Base-by-base conservation (phyloP, 805 yeast species). In the Monosporozyma unispora region DNA sequence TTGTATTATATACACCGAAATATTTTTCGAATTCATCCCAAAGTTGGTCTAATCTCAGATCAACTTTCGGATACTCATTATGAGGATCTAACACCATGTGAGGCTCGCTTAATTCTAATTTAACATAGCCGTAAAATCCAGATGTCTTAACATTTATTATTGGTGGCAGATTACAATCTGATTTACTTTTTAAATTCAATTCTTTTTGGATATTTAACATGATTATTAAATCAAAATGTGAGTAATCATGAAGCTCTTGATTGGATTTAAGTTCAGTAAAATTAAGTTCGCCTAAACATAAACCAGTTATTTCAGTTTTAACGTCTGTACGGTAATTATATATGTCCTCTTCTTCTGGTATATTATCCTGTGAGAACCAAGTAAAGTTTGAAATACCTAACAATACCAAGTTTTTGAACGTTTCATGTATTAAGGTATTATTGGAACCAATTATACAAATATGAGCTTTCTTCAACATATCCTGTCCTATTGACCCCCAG, bases 401-500 rank as follows among this genome's bases (percentile, higher is more conserved):
- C 18, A 91, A 70, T 1, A 85, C 79, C 50, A 91, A 69, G 64
- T 89, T 88, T 70, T 91, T 90, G 37, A 84, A 63, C 3, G 79
- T 66, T 63, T 91, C 98, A 2, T 81, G 74, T 1, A 83, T 79
- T 0, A 81, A 70, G 0, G 81, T 59, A 1, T 79, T 70, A 4
- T 80, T 80, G 43, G 79, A 78, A 43, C 81, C 78, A 1, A 48
- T 23, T 2, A 88, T 63, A 49, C 88, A 77, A 3, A 89, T 72
- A 49, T 76, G 80, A 0, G 90, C 70, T 1, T 61, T 58, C 29
- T 78, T 78, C 16, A 91, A 70, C 6, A 72, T 69, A 3, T 63
- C 51, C 59, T 91, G 99, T 3, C 97, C 99, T 10, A 74, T 64
- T 0, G 75, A 59, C 1, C 87, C 89, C 98, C 98, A 91, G 14